These are phyloP conservation scores for Chrysochromulina tobinii DNA, from an alignment of 78 protist genomes.

Conservation along the genomic window DNA sequence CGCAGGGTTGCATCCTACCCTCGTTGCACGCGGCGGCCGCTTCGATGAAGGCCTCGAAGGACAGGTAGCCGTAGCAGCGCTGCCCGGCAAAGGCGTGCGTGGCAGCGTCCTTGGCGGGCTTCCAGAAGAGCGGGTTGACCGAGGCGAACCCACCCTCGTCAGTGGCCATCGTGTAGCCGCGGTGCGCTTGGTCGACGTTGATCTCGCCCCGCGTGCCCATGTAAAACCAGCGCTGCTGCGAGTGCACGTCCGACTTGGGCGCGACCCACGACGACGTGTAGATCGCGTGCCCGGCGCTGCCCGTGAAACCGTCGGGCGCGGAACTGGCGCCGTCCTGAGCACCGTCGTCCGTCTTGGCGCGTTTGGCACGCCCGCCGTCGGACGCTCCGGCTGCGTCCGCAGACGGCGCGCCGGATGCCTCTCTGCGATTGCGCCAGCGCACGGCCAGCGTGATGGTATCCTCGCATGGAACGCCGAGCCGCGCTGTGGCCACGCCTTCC, in stretches of 20 bases:
- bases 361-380: too few species aligned
- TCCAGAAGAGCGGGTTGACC: slow-evolving; percentile 60
- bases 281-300: slow-evolving; percentile 42
- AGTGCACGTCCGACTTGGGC: slow-evolving; percentile 51
- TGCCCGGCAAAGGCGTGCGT: slow-evolving; percentile 49
- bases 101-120: slow-evolving; percentile 24
- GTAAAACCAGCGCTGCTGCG: slow-evolving; percentile 58
- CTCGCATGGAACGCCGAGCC: slow-evolving; percentile 15
- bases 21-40: slow-evolving; percentile 6
- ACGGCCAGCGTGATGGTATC: slow-evolving; percentile 60
- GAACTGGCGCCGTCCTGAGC: too few species aligned
- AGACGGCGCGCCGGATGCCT: too few species aligned
- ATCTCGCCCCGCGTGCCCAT: slow-evolving; percentile 42
- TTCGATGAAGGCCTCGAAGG: slow-evolving; percentile 44
- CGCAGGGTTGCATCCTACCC: not conserved
- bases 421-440: slow-evolving; percentile 34
- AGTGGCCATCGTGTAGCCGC: slow-evolving; percentile 42
- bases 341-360: too few species aligned
- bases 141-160: slow-evolving; percentile 27
- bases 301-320: not conserved
- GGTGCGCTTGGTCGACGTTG: slow-evolving; percentile 56
- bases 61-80: slow-evolving; percentile 58
- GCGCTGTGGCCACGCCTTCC: slow-evolving; percentile 36
- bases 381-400: too few species aligned
- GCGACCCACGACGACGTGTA: slow-evolving; percentile 60